phyloP scores from a whole-genome alignment of 352 stramenopile species.

The Pythium coloratum region DNA sequence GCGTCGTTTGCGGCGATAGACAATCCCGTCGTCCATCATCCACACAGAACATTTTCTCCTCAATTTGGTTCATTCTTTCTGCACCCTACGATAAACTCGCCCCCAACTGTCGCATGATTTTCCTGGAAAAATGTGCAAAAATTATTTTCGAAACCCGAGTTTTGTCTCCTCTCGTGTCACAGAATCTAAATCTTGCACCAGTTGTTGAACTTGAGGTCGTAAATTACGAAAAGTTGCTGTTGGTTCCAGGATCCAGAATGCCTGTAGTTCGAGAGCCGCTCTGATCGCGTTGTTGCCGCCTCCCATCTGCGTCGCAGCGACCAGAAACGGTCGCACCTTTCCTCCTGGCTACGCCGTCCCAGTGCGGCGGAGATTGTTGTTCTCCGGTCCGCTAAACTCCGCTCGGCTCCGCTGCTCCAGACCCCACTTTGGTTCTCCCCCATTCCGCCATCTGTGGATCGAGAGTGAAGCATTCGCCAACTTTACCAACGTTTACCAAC shows the following conservation, averaged over 20 bases:
- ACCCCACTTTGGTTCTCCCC: slow-evolving; percentile 3
- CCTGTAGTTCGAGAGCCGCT: background rate
- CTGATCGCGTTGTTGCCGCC: slow-evolving; percentile 3
- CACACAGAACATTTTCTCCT: background rate
- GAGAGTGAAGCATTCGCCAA: background rate
- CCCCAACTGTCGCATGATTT: background rate
- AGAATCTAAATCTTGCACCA: background rate
- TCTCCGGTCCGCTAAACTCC: background rate
- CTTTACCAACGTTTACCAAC: slow-evolving; percentile 1
- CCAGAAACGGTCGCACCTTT: slow-evolving; percentile 10
- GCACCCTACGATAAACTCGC: background rate
- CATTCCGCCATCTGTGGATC: slow-evolving; percentile 2
- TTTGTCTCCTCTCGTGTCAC: background rate
- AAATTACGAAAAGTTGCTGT: background rate
- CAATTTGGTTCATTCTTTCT: background rate
- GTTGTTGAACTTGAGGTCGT: background rate
- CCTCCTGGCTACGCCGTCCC: background rate
- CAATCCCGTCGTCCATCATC: background rate
- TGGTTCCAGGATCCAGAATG: background rate
- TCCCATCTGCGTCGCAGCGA: background rate
- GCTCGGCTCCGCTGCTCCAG: background rate
- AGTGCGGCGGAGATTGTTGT: background rate
- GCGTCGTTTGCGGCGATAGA: background rate
- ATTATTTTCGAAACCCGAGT: background rate
- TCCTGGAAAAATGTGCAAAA: slow-evolving; percentile 1